Base-by-base conservation (phyloP, 768 basidiomycete species). In the Rhizopogon sp. region DNA sequence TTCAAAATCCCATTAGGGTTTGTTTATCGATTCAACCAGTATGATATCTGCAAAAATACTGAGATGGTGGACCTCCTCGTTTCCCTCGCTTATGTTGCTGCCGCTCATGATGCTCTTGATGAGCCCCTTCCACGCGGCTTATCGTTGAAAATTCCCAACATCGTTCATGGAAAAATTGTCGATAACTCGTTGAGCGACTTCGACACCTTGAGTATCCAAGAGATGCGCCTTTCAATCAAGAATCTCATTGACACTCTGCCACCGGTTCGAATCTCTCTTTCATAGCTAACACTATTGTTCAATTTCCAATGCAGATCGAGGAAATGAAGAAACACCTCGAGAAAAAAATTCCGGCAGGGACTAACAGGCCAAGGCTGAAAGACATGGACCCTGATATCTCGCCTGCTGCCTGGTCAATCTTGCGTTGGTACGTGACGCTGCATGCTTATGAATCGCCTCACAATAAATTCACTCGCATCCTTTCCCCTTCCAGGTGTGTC, bases 41-140 rank as follows among this genome's bases (percentile, higher is more conserved):
- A 88, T 59, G 87, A 90, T 65, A 85, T 90, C 53, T 71, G 79
- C 17, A 78, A 79, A 54, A 87, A 88, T 58, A 74, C 84, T 0
- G 69, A 74, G 43, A 80, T 80, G 0, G 86, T 89, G 31, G 87
- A 90, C 58, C 76, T 89, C 8, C 78, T 89, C 5, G 77, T 88
- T 17, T 85, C 84, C 17, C 70, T 88, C 6, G 74, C 83, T 0
- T 85, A 84, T 60, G 66, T 73, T 17, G 76, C 84, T 1, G 84
- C 84, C 0, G 67, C 70, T 7, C 83, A 85, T 57, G 69, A 72
- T 3, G 74, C 73, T 3, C 67, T 85, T 49, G 77, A 81, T 10
- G 81, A 84, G 14, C 84, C 81, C 10, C 71, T 85, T 6, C 83
- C 84, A 1, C 64, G 80, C 13, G 85, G 86, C 6, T 74, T 84